These are phyloP conservation scores for Quercus robur DNA, from an alignment of 306 rosid genomes.

Conservation along the genomic window DNA sequence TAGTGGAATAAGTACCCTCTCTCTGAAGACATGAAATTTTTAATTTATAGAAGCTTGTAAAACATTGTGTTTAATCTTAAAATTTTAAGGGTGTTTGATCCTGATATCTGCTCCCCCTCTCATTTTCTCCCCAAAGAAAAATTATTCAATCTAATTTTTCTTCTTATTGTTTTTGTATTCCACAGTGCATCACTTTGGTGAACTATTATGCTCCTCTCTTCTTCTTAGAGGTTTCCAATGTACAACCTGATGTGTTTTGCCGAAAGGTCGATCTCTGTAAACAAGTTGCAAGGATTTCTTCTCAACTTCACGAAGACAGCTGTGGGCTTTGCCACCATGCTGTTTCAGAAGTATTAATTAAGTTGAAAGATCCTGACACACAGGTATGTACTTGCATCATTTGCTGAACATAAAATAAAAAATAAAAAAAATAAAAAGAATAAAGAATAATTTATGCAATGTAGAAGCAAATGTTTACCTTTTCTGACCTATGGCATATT, in stretches of 20 bases:
- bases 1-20: background rate
- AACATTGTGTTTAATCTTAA: background rate
- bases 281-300: constrained; percentile 38
- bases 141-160: background rate
- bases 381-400: constrained; percentile 43
- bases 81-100: background rate
- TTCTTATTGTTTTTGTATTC: constrained; percentile 13
- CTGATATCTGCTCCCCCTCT: background rate
- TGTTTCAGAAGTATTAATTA: constrained; percentile 49
- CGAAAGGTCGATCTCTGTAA: constrained; percentile 61
- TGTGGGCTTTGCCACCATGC: constrained; percentile 67
- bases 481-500: background rate
- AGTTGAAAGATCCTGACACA: constrained; percentile 75
- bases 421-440: background rate
- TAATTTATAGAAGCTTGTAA: background rate
- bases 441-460: background rate
- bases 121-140: background rate
- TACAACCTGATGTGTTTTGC: constrained; percentile 69
- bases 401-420: background rate
- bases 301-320: constrained; percentile 54
- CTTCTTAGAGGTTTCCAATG: constrained; percentile 53
- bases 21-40: background rate
- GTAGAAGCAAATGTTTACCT: background rate
- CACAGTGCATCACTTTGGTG: constrained; percentile 75
- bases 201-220: constrained; percentile 77